Evolutionary conservation across 225 moss, liverwort and hornwort genomes (phyloP).

Genomic region (Rhytidiadelphus loreus): DNA sequence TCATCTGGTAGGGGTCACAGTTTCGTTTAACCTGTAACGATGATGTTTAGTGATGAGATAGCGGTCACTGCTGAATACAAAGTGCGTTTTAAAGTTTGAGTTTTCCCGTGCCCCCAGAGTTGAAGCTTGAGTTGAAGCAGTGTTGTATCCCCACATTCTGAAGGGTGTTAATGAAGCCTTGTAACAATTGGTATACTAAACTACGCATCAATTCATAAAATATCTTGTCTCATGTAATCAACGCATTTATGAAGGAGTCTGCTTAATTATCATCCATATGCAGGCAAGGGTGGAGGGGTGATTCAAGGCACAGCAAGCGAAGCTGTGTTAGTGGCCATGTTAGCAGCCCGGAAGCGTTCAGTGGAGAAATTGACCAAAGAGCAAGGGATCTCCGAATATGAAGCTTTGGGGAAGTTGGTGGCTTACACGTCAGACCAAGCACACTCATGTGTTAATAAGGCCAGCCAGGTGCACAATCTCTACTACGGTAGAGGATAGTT

Average conservation of each 20-base stretch:
- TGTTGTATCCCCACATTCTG: neutral
- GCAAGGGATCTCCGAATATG: conserved; percentile 25
- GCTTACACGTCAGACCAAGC: conserved; percentile 68
- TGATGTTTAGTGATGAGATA: neutral
- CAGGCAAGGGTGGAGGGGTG: conserved; percentile 73
- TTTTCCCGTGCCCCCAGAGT: neutral
- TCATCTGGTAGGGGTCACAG: conserved; percentile 24
- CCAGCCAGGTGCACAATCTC: conserved; percentile 29
- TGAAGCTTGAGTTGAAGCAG: neutral
- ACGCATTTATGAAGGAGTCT: neutral
- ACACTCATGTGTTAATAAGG: conserved; percentile 59
- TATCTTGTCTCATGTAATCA: neutral
- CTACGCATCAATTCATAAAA: neutral
- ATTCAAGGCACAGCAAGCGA: conserved; percentile 77
- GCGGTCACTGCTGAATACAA: neutral
- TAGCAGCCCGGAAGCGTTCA: conserved; percentile 47
- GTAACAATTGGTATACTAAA: neutral
- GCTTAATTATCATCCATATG: neutral
- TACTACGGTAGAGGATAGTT: neutral
- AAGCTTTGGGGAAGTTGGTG: conserved; percentile 43
- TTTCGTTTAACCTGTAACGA: neutral
- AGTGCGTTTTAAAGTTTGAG: neutral
- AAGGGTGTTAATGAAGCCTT: neutral
- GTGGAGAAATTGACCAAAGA: conserved; percentile 28
- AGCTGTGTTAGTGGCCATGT: conserved; percentile 41